Base-by-base conservation (phyloP, 352 stramenopile genomes). In the Phytophthora brassicae region DNA sequence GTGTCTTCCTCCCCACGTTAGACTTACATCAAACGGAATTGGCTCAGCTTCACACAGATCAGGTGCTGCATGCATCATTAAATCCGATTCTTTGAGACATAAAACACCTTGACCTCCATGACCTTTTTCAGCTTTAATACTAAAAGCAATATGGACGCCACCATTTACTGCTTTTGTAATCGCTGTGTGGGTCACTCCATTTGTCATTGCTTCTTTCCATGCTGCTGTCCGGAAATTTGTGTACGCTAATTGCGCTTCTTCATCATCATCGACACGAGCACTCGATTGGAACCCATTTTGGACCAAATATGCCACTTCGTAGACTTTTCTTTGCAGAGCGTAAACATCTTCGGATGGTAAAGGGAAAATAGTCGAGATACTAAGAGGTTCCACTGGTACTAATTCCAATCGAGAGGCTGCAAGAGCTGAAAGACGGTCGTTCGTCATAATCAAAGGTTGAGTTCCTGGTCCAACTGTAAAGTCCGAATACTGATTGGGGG, bases 301-400 rank as follows among this genome's bases (percentile, higher is more conserved):
- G 11, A 90, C 81, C 16, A 84, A 81, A 44, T 89, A 77, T 0
- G 81, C 81, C 5, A 90, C 81, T 41, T 90, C 81, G 57, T 89
- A 81, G 8, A 90, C 76, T 61, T 90, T 89, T 14, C 81, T 79
- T 35, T 92, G 83, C n/a, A 85, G 56, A 2, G 77, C 81, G 22
- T 88, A 89, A 2, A 86, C 74, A 42, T 92, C 83, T 48, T 88
- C 79, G 1, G 79, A 87, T 16, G 83, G 83, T 17, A 92, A 33
- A n/a, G 83, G 84, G 51, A 92, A 92, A 6, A 92, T 76, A 0
- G 82, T 89, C 5, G 81, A 86, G 45, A 92, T 89, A 22, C 74
- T 84, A 17, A 80, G 61, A 5, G 84, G 81, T 4, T 89, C 78
- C 16, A 91, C 71, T 0, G 79, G 77, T 0, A 80, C 60, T 20